Conservation (phyloP, 2,329 filamentous ascomycete species). For the Chlorencoelia australis region DNA sequence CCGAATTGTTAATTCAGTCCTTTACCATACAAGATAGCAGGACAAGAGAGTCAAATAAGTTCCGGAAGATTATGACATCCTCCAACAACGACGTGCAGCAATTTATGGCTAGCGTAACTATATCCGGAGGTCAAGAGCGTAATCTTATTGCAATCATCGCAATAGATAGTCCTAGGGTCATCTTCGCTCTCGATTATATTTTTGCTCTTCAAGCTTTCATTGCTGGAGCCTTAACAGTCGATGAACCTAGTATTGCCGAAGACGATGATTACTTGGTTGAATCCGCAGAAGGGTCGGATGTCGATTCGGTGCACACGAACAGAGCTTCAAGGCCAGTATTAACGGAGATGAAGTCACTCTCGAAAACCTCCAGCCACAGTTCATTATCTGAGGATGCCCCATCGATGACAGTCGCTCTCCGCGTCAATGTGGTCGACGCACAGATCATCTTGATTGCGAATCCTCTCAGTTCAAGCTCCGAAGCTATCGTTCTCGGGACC, state of each 20-base stretch:
- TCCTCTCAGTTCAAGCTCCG: conserved; percentile 77
- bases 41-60: conserved; percentile 85
- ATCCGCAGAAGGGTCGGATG: conserved; percentile 47
- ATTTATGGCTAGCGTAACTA: conserved; percentile 94
- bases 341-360: conserved; percentile 20
- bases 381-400: conserved; percentile 26
- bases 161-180: conserved; percentile 87
- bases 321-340: conserved; percentile 2
- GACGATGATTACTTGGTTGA: conserved; percentile 44
- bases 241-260: conserved; percentile 45
- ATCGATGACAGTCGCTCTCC: conserved; percentile 71
- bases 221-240: conserved; percentile 57
- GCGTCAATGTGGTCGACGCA: conserved; percentile 89
- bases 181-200: conserved; percentile 91
- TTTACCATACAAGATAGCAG: conserved; percentile 93
- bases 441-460: conserved; percentile 96
- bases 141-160: conserved; percentile 85
- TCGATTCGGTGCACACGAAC: conserved; percentile 37
- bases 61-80: conserved; percentile 94
- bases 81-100: conserved; percentile 94
- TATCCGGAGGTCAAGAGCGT: conserved; percentile 73
- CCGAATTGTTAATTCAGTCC: conserved; percentile 84
- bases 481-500: conserved; percentile 89
- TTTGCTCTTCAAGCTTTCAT: conserved; percentile 81
- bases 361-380: conserved; percentile 17